A percentile compares a stretch with the other conserved stretches of the same genome.
phyloP scores from a whole-genome alignment of 2,329 filamentous ascomycete species.

The Microthyrium microscopicum region DNA sequence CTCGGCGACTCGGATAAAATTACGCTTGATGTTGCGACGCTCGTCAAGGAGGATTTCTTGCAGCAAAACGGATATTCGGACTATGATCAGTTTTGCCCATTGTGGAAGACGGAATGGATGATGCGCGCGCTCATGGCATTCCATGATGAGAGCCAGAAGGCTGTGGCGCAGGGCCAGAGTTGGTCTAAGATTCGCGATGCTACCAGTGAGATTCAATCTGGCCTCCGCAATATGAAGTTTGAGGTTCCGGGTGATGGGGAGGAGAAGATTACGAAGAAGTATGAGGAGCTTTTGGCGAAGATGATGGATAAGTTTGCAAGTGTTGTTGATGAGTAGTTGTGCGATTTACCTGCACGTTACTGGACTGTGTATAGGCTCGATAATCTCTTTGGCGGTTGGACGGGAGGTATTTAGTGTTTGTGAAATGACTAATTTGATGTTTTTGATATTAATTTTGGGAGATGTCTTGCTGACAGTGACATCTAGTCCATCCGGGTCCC shows the following conservation, averaged over 20 bases:
- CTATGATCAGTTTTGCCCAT: conserved; percentile 96
- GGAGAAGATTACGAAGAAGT: conserved; percentile 74
- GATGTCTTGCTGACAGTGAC: too few relatives aligned
- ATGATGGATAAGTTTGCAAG: conserved; percentile 97
- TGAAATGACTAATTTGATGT: too few relatives aligned
- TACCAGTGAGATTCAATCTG: conserved; percentile 68
- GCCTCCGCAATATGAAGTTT: conserved; percentile 89
- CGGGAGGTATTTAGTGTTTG: too few relatives aligned
- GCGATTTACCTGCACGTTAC: too few relatives aligned
- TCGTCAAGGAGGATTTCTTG: conserved; percentile 96
- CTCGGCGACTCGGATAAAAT: conserved; percentile 97
- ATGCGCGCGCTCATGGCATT: conserved; percentile 99
- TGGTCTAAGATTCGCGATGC: conserved; percentile 90
- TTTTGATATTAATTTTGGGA: too few relatives aligned
- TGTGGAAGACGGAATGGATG: conserved; percentile 99
- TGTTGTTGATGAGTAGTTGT: conserved; percentile 72
- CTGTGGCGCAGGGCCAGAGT: conserved; percentile 72
- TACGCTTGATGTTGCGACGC: conserved; percentile 74
- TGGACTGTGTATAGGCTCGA: too few relatives aligned
- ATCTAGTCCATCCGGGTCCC: too few relatives aligned
- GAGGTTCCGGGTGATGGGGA: conserved; percentile 78
- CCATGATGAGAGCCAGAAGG: conserved; percentile 95
- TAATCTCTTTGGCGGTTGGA: too few relatives aligned
- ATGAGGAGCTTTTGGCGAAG: conserved; percentile 75
- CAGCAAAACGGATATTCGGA: conserved; percentile 99